Evolutionary conservation across 1,284 basidiomycete species (phyloP).

Genomic region (Takashimella tepidaria): DNA sequence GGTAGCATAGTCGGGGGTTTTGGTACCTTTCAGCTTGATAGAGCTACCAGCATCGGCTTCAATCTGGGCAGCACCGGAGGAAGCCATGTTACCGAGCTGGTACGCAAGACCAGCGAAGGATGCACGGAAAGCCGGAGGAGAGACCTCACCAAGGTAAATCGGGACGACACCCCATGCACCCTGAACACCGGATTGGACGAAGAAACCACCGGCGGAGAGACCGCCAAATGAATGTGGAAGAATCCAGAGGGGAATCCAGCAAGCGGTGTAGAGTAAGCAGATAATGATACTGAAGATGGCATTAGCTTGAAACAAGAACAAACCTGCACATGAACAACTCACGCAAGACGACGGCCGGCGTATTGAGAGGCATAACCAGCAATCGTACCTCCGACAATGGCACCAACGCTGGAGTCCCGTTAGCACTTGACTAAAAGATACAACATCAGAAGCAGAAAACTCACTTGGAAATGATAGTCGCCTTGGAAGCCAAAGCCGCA

Average conservation of each 20-base stretch:
- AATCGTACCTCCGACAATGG: conserved; percentile 68
- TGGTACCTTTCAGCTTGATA: conserved; percentile 40
- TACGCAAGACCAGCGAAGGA: conserved; percentile 90
- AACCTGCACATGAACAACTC: no score
- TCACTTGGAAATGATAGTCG: conserved; percentile 73
- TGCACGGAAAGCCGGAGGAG: conserved; percentile 76
- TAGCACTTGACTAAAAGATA: neutral
- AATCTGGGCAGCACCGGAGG: conserved; percentile 81
- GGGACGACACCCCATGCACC: conserved; percentile 54
- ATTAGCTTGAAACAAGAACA: no score
- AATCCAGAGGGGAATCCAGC: conserved; percentile 66
- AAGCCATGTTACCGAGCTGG: conserved; percentile 70
- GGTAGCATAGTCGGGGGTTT: conserved; percentile 73
- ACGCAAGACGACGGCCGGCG: conserved; percentile 70
- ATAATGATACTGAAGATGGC: conserved; percentile 25
- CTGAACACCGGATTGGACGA: conserved; percentile 77
- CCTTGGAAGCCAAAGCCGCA: conserved; percentile 63
- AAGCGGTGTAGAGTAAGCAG: conserved; percentile 54
- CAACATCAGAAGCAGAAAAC: no score
- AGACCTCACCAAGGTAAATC: conserved; percentile 72
- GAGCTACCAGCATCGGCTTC: conserved; percentile 64
- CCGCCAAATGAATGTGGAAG: conserved; percentile 54
- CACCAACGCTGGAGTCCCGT: conserved; percentile 51
- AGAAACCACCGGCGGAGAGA: conserved; percentile 50
- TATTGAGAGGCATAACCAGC: conserved; percentile 78